phyloP scores from a whole-genome alignment of 1,139 yeast species.

The Yamadazyma aaseri region DNA sequence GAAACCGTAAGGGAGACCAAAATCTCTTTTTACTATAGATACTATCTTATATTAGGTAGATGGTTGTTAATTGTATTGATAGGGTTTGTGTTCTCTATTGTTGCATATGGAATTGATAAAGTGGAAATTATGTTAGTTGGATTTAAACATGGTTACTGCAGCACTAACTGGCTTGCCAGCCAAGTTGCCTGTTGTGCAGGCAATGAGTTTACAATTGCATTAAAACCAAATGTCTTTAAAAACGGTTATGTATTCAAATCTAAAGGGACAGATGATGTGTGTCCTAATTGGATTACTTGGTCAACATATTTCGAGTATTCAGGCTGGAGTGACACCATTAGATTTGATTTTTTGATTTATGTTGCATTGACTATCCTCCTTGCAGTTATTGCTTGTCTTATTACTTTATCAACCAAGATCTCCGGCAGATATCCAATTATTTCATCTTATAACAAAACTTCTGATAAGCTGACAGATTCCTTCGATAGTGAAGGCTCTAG shows the following conservation, averaged over 20 bases:
- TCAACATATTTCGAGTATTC: conserved; percentile 25
- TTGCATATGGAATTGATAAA: conserved; percentile 54
- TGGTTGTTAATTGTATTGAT: conserved; percentile 54
- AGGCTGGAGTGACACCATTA: conserved; percentile 17
- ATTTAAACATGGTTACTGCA: conserved; percentile 55
- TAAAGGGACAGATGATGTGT: conserved; percentile 14
- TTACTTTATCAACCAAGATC: conserved; percentile 51
- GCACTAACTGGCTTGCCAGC: conserved; percentile 44
- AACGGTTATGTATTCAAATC: conserved; percentile 20
- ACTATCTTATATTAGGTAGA: conserved; percentile 30
- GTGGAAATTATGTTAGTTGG: conserved; percentile 53
- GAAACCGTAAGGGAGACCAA: neutral
- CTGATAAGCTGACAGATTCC: conserved; percentile 2
- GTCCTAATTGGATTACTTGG: conserved; percentile 52
- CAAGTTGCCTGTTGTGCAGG: conserved; percentile 44
- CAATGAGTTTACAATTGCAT: neutral
- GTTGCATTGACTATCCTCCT: conserved; percentile 38
- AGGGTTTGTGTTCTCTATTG: conserved; percentile 47
- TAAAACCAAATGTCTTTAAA: conserved; percentile 19
- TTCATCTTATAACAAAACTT: conserved; percentile 1
- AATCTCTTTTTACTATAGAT: conserved; percentile 25
- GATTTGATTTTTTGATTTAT: conserved; percentile 39
- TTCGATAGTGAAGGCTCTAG: conserved; percentile 1
- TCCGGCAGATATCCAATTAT: conserved; percentile 19
- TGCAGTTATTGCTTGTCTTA: conserved; percentile 46